Conservation (phyloP, 805 yeast species). For the Teunomyces barrocoloradensis region DNA sequence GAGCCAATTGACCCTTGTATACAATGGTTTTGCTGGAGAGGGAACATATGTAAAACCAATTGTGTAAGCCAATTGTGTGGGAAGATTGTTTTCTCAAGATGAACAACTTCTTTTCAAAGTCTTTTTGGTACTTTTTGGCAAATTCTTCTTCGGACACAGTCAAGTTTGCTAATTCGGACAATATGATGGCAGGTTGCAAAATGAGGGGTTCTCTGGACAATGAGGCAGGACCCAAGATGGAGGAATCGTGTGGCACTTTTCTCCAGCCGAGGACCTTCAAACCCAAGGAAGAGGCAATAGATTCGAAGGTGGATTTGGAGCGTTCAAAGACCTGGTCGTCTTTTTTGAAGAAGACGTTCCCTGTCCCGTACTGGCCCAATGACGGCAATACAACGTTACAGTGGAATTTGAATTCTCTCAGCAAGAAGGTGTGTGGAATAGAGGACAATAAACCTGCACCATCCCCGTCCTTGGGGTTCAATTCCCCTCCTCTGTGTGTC, state of each 20-base stretch:
- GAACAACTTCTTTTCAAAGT: constrained; percentile 80
- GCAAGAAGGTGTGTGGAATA: constrained; percentile 84
- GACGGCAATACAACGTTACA: constrained; percentile 68
- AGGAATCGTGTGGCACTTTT: constrained; percentile 89
- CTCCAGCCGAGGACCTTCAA: constrained; percentile 92
- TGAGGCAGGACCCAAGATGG: constrained; percentile 93
- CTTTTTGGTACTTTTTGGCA: constrained; percentile 52
- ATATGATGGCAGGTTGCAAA: constrained; percentile 89
- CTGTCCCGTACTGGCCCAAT: constrained; percentile 88
- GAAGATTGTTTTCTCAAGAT: constrained; percentile 86
- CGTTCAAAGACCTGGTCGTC: constrained; percentile 68
- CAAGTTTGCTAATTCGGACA: constrained; percentile 36
- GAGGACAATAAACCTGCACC: constrained; percentile 98
- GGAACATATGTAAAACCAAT: constrained; percentile 97
- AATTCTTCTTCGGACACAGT: constrained; percentile 45
- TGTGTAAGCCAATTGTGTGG: constrained; percentile 87
- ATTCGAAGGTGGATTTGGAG: constrained; percentile 75
- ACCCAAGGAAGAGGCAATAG: constrained; percentile 72
- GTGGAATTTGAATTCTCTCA: constrained; percentile 75
- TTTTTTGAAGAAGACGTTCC: constrained; percentile 90
- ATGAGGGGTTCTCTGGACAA: constrained; percentile 88
- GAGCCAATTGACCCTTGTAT: constrained; percentile 96
- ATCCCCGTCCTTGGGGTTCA: constrained; percentile 96
- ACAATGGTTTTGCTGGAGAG: constrained; percentile 85
- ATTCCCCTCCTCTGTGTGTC: constrained; percentile 99